Percentiles rank a stretch among this genome's conserved stretches.
Conservation (phyloP, 2,329 filamentous ascomycete species). For the Fusarium buharicum region DNA sequence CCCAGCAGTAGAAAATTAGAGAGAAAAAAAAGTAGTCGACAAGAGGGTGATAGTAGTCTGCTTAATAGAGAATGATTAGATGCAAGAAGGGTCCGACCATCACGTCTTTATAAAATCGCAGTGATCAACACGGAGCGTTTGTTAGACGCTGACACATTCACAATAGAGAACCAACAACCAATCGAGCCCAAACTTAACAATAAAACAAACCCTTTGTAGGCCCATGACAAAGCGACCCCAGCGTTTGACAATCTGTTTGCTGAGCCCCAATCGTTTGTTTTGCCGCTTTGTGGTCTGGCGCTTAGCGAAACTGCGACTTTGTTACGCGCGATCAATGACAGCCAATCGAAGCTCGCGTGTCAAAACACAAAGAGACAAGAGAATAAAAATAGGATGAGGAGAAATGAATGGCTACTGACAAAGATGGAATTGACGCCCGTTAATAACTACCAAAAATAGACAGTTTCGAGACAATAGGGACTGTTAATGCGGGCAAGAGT, state of each 20-base stretch:
- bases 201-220: slow-evolving; percentile 19
- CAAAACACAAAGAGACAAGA: slow-evolving; percentile 23
- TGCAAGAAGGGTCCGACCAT: not conserved
- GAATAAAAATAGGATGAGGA: not conserved
- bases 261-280: slow-evolving; percentile 38
- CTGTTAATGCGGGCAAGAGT: not conserved
- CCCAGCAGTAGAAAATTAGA: slow-evolving; percentile 31
- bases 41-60: slow-evolving; percentile 10
- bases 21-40: not conserved
- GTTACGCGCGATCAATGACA: slow-evolving; percentile 23
- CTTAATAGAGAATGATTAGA: slow-evolving; percentile 4
- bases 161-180: slow-evolving; percentile 22
- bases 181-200: slow-evolving; percentile 22
- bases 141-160: slow-evolving; percentile 17
- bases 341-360: slow-evolving; percentile 10
- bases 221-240: slow-evolving; percentile 12
- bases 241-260: slow-evolving; percentile 13
- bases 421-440: not conserved
- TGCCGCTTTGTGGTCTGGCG: slow-evolving; percentile 32
- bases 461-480: not conserved
- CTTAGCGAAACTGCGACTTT: slow-evolving; percentile 41
- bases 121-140: slow-evolving; percentile 3
- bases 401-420: not conserved
- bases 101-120: slow-evolving; percentile 21
- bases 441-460: slow-evolving; percentile 3